These are phyloP conservation scores for Aspergillus steynii DNA, from an alignment of 495 filamentous ascomycete species.

Conservation along the genomic window DNA sequence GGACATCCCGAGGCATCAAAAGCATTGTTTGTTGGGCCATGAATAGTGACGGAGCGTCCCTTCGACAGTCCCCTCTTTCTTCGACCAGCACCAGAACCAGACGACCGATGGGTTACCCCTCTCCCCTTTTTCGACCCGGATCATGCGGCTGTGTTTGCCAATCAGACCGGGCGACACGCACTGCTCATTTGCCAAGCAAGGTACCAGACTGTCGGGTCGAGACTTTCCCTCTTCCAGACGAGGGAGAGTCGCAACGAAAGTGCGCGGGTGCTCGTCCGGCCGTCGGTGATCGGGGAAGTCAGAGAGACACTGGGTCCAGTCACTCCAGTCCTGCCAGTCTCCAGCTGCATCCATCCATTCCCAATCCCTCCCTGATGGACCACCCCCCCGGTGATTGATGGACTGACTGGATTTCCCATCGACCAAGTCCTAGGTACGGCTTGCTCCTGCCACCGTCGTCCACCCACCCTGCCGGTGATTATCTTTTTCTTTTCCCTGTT, in stretches of 20 bases:
- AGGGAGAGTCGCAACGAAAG: not conserved
- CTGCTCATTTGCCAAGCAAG: constrained; percentile 35
- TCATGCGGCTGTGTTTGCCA: constrained; percentile 28
- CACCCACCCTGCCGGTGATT: no score
- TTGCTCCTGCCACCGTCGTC: no score
- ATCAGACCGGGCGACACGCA: constrained; percentile 32
- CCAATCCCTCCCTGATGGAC: not conserved
- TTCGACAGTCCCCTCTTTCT: not conserved
- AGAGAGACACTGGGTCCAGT: not conserved
- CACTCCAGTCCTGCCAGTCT: not conserved
- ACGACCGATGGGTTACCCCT: not conserved
- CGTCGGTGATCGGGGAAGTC: constrained; percentile 19
- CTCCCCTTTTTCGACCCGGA: constrained; percentile 11
- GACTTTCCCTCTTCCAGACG: constrained; percentile 27
- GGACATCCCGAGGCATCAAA: no score
- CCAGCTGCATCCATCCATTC: constrained; percentile 9
- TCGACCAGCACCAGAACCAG: not conserved
- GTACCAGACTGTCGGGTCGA: constrained; percentile 38
- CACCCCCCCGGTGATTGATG: no score
- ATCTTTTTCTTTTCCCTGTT: constrained; percentile 1
- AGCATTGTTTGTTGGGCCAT: no score
- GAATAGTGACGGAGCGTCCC: no score
- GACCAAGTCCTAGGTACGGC: no score
- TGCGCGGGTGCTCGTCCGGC: constrained; percentile 18
- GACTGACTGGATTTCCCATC: no score